phyloP scores from a whole-genome alignment of 2,329 filamentous ascomycete species.

The Clonostachys solani region DNA sequence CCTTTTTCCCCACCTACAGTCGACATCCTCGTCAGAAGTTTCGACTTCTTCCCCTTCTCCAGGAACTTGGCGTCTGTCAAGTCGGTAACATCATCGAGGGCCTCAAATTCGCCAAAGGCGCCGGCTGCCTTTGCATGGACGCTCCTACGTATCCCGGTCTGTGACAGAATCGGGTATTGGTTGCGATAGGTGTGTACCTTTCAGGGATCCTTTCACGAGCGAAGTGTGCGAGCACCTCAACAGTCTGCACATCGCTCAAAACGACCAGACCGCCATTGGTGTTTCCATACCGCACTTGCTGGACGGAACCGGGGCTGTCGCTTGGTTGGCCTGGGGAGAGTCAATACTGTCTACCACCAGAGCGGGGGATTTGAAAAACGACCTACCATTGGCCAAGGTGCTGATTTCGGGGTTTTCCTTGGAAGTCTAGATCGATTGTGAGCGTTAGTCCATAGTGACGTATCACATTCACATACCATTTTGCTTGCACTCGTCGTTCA shows the following conservation, averaged over 20 bases:
- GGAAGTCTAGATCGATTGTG: neutral
- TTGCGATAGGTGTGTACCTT: slow-evolving; percentile 12
- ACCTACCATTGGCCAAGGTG: neutral
- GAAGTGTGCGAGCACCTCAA: slow-evolving; percentile 54
- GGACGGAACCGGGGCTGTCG: slow-evolving; percentile 11
- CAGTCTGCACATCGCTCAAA: slow-evolving; percentile 46
- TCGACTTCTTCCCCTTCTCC: slow-evolving; percentile 39
- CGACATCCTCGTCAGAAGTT: slow-evolving; percentile 70
- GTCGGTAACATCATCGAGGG: slow-evolving; percentile 62
- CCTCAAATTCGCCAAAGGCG: slow-evolving; percentile 66
- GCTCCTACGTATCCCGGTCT: neutral
- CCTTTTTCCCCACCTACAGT: slow-evolving; percentile 73
- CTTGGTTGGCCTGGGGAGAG: slow-evolving; percentile 11
- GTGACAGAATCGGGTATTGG: neutral
- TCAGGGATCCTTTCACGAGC: slow-evolving; percentile 56
- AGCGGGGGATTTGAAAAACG: neutral
- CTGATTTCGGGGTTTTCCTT: neutral
- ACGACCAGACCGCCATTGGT: slow-evolving; percentile 32
- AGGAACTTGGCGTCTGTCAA: slow-evolving; percentile 64
- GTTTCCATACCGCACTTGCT: slow-evolving; percentile 14
- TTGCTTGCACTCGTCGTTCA: too few species aligned
- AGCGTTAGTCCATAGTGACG: too few species aligned
- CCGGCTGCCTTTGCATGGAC: slow-evolving; percentile 69
- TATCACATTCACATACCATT: too few species aligned
- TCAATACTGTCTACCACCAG: neutral